Percentiles rank a stretch among this genome's conserved stretches.
Conservation (phyloP, 306 rosid species). For the Lablab purpureus region DNA sequence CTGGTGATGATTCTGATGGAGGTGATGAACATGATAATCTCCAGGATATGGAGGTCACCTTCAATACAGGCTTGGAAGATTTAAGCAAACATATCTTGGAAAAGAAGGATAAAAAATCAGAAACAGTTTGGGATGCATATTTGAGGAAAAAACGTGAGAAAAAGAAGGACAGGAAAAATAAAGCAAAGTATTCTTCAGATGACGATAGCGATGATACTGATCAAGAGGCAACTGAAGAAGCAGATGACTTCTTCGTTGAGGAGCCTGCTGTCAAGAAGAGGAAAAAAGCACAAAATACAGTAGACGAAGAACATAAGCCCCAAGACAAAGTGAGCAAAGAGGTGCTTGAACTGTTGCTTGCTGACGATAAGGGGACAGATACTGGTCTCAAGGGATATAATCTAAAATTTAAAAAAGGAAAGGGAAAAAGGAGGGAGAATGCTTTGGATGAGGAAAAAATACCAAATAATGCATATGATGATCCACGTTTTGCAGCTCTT, state of each 20-base stretch:
- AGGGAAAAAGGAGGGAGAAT: constrained; percentile 68
- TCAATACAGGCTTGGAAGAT: constrained; percentile 89
- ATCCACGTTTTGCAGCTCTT: constrained; percentile 82
- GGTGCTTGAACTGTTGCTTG: constrained; percentile 93
- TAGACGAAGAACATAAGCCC: constrained; percentile 43
- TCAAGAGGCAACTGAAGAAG: constrained; percentile 61
- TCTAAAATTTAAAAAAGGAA: constrained; percentile 67
- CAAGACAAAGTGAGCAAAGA: constrained; percentile 68
- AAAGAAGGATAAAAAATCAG: constrained; percentile 79
- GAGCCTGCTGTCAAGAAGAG: constrained; percentile 67
- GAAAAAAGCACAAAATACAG: constrained; percentile 54
- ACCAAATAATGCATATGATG: constrained; percentile 66
- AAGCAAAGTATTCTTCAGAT: constrained; percentile 63
- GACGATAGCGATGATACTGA: constrained; percentile 71
- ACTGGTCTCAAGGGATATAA: constrained; percentile 73
- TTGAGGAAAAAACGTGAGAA: constrained; percentile 76
- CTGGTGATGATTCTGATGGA: constrained; percentile 68
- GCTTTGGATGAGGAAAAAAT: constrained; percentile 68
- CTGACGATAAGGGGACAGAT: constrained; percentile 74
- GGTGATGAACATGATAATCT: constrained; percentile 59
- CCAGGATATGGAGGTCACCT: constrained; percentile 94
- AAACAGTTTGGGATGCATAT: constrained; percentile 83
- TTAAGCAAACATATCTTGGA: constrained; percentile 80
- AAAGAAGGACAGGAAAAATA: constrained; percentile 71
- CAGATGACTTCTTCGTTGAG: constrained; percentile 81